Conservation (phyloP, 345 rosid genomes). For the Linum usitatissimum region DNA sequence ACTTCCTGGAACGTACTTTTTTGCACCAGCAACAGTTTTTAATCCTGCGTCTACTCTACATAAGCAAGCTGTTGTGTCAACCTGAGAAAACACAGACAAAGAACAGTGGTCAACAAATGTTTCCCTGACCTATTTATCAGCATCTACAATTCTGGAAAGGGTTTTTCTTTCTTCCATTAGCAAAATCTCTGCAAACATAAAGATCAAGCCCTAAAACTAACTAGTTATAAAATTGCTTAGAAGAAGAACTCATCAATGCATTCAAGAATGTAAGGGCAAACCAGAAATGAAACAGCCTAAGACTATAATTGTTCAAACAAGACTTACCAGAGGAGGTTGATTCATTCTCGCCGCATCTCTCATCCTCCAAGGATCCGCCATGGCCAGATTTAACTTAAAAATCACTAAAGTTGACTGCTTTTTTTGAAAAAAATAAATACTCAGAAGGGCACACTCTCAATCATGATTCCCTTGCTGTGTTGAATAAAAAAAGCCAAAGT, state of each 20-base stretch:
- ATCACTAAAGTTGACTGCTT: slow-evolving; percentile 8
- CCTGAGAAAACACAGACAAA: slow-evolving; percentile 28
- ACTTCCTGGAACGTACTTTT: slow-evolving; percentile 53
- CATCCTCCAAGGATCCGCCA: slow-evolving; percentile 14
- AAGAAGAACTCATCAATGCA: background rate
- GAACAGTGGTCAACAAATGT: no score
- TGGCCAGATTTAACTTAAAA: slow-evolving; percentile 18
- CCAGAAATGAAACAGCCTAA: slow-evolving; percentile 5
- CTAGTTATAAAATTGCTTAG: background rate
- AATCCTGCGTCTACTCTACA: slow-evolving; percentile 72
- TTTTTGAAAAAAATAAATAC: slow-evolving; percentile 6
- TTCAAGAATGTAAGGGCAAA: background rate
- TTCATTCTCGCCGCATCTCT: slow-evolving; percentile 46
- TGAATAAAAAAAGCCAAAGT: no score
- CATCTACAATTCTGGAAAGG: background rate
- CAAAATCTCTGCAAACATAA: background rate
- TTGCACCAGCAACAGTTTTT: slow-evolving; percentile 64
- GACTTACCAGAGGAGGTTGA: slow-evolving; percentile 68
- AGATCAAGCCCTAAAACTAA: background rate
- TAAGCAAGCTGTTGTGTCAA: slow-evolving; percentile 61
- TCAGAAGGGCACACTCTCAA: slow-evolving; percentile 15
- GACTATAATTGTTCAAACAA: slow-evolving; percentile 6
- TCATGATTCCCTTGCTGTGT: slow-evolving; percentile 1
- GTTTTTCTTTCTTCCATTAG: background rate
- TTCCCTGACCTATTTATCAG: background rate